Percentiles rank a stretch among this genome's conserved stretches.
Conservation (phyloP, 257 asterid genomes). For the Verbena officinalis region DNA sequence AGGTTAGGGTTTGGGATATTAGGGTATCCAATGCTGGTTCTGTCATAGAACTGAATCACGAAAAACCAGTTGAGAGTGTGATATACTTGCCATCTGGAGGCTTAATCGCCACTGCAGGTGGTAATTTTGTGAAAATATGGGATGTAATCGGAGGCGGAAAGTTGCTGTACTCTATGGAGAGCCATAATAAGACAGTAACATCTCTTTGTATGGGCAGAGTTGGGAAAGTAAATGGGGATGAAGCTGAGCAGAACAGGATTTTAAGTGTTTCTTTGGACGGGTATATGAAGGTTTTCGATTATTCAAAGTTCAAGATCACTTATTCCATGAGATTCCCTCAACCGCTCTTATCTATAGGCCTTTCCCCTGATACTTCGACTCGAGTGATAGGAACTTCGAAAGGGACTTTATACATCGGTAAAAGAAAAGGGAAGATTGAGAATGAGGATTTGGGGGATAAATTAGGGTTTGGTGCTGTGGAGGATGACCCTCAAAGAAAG, state of each 20-base stretch:
- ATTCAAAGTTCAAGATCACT: conserved; percentile 76
- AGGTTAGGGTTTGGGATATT: conserved; percentile 81
- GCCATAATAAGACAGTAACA: conserved; percentile 89
- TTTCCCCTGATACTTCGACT: conserved; percentile 76
- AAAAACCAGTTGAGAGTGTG: conserved; percentile 90
- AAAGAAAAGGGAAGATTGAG: conserved; percentile 55
- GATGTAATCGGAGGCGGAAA: conserved; percentile 95
- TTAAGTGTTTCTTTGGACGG: conserved; percentile 92
- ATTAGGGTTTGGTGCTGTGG: conserved; percentile 46
- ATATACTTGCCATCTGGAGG: conserved; percentile 91
- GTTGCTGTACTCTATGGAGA: conserved; percentile 81
- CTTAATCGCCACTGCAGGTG: conserved; percentile 83
- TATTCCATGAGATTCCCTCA: conserved; percentile 81
- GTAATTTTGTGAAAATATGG: conserved; percentile 87
- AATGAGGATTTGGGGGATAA: conserved; percentile 31
- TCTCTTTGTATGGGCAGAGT: conserved; percentile 74
- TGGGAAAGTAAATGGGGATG: conserved; percentile 55
- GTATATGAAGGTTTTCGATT: conserved; percentile 87
- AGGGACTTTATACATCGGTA: conserved; percentile 71
- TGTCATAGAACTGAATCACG: conserved; percentile 77
- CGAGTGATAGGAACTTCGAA: conserved; percentile 81
- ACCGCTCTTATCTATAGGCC: conserved; percentile 74
- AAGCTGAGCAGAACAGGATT: conserved; percentile 59
- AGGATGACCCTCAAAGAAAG: conserved; percentile 48
- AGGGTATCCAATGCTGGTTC: conserved; percentile 53